phyloP scores from a whole-genome alignment of 1,284 basidiomycete species.

The Naganishia albida region DNA sequence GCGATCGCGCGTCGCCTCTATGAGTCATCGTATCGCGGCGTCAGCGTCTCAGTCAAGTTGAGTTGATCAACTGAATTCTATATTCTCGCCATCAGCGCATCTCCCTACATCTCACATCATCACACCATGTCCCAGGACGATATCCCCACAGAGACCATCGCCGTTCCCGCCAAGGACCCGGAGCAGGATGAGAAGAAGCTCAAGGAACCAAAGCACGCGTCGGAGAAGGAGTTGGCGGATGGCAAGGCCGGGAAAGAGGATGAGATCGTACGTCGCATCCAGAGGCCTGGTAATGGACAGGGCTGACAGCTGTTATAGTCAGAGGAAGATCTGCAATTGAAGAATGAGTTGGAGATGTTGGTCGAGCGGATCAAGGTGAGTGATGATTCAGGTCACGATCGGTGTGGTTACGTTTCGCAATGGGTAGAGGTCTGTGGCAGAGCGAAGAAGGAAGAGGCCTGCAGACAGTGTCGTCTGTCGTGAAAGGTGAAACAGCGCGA shows the following conservation, averaged over 20 bases:
- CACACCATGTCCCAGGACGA: slow-evolving; percentile 10
- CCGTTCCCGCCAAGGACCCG: slow-evolving; percentile 56
- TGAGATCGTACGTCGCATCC: slow-evolving; percentile 68
- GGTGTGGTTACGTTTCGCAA: too few relatives aligned
- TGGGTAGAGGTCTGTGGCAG: too few relatives aligned
- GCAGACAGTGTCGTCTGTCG: too few relatives aligned
- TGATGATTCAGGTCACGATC: too few relatives aligned
- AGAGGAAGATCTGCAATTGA: slow-evolving; percentile 93
- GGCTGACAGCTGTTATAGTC: slow-evolving; percentile 59
- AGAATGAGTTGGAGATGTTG: slow-evolving; percentile 96
- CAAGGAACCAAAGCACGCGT: slow-evolving; percentile 51
- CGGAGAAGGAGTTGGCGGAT: slow-evolving; percentile 50
- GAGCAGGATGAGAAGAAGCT: slow-evolving; percentile 53
- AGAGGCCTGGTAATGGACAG: slow-evolving; percentile 15
- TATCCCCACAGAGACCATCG: slow-evolving; percentile 41
- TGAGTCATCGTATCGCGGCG: slow-evolving; percentile 21
- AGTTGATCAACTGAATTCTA: background rate
- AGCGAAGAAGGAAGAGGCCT: too few relatives aligned
- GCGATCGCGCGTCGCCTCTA: background rate
- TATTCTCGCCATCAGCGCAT: background rate
- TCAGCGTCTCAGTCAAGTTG: slow-evolving; percentile 8
- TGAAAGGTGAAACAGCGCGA: too few relatives aligned
- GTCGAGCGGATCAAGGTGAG: slow-evolving; percentile 86
- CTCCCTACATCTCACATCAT: background rate
- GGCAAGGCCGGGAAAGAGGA: slow-evolving; percentile 66